Base-by-base conservation (phyloP, 2,329 filamentous ascomycete genomes). In the Emergomyces pasteurianus region DNA sequence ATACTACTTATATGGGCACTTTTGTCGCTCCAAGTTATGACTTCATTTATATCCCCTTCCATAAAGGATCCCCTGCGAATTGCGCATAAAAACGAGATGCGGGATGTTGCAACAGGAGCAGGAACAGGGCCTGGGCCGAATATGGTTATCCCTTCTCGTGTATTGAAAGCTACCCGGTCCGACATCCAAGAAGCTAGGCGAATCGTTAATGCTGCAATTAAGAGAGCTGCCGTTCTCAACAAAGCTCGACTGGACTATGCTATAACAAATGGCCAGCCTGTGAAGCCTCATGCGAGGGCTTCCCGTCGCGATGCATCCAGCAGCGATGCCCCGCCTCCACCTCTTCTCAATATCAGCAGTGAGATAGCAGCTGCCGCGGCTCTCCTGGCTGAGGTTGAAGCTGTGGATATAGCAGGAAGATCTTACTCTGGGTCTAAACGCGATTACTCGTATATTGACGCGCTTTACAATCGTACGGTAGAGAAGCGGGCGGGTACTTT, bases 211-310 rank as follows among this genome's bases (percentile, higher is more conserved):
- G 58, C 36, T 9, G 58, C 58, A 7, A 59, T 59, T 28, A 9
- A 26, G 47, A 31, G 43, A 26, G 58, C 47, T 21, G 23, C 58
- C 1, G 47, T 40, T 6, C 47, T 50, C 28, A 59, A 59, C 47
- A 59, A 59, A 56, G 60, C 60, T 36, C 55, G 60, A 47, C 36
- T 61, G 14, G 60, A 59, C 12, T 23, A 55, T 16, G 56, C 60
- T 10, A 7, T 47, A n/a, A 47, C 49, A 40, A 59, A 61, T 50
- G n/a, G 28, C 28, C 49, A 61, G 47, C 34, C 18, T 7, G 12
- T 42, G 3, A 49, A 59, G 8, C 54, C 54, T 16, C 43, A 26
- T 14, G 23, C 54, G 18, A 50, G 49, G 28, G 9, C 21, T 36
- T 38, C 28, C 1, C n/a, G 36, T n/a, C 54, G 42, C 31, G 53